phyloP scores from a whole-genome alignment of 345 rosid species.

The Populus davidiana region DNA sequence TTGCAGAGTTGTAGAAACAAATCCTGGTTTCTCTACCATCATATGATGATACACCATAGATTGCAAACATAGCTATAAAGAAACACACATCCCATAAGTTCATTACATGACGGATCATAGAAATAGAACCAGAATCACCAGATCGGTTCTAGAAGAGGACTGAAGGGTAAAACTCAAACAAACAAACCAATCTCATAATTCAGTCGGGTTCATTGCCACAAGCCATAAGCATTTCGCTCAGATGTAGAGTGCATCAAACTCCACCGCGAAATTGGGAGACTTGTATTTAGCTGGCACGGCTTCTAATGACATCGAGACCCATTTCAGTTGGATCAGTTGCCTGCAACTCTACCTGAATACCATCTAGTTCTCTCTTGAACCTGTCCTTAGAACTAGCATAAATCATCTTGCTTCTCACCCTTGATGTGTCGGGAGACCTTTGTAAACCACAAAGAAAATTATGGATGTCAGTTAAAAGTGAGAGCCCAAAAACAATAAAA shows the following conservation, averaged over 20 bases:
- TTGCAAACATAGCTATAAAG: constrained; percentile 5
- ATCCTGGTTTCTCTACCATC: constrained; percentile 9
- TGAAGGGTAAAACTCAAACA: constrained; percentile 10
- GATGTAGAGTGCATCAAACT: constrained; percentile 14
- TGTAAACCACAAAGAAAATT: constrained; percentile 4
- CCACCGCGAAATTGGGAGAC: not conserved
- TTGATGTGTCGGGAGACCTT: constrained; percentile 59
- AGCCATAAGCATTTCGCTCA: constrained; percentile 28
- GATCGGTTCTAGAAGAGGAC: not conserved
- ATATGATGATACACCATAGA: constrained; percentile 6
- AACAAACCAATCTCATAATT: constrained; percentile 18
- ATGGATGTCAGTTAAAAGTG: not conserved
- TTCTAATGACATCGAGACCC: constrained; percentile 52
- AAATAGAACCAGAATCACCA: constrained; percentile 1
- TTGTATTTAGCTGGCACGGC: constrained; percentile 37
- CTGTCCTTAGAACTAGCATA: constrained; percentile 64
- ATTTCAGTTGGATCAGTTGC: constrained; percentile 65
- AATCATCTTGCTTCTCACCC: constrained; percentile 64
- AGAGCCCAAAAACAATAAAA: not conserved
- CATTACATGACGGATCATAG: not conserved
- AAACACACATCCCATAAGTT: constrained; percentile 16
- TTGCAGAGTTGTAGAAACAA: not conserved
- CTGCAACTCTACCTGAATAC: constrained; percentile 59
- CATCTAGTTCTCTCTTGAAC: constrained; percentile 60
- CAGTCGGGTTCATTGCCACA: constrained; percentile 24